These are phyloP conservation scores for Gossypium arboreum DNA, from an alignment of 345 rosid species.

Conservation along the genomic window DNA sequence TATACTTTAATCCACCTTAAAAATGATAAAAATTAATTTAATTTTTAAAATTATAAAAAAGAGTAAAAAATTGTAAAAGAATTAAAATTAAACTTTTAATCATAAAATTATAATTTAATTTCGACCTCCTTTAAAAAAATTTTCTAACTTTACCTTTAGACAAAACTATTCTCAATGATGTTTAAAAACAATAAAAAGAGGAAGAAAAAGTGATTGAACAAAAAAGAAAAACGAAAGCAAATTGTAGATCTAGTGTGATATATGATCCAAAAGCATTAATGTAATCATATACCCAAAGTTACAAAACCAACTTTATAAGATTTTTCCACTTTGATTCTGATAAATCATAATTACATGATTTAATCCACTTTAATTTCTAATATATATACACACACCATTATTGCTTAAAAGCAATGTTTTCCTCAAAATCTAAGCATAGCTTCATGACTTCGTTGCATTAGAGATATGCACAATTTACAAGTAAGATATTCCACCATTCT, in stretches of 20 bases:
- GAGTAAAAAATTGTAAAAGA: no score
- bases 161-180: neutral
- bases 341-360: neutral
- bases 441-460: neutral
- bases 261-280: conserved; percentile 8
- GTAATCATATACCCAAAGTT: neutral
- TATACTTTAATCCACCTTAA: rapidly evolving
- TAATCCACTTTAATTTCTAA: neutral
- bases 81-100: no score
- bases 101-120: no score
- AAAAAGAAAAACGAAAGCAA: neutral
- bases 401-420: neutral
- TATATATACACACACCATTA: neutral
- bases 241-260: neutral
- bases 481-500: neutral
- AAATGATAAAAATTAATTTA: no score
- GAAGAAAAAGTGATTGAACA: neutral
- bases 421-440: neutral
- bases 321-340: neutral
- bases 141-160: no score
- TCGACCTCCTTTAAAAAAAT: rapidly evolving
- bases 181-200: neutral
- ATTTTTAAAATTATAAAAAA: no score
- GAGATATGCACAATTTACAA: neutral
- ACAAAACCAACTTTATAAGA: conserved; percentile 6